Evolutionary conservation across 2,329 filamentous ascomycete genomes (phyloP), one percentile per base, ranked within the genome.

Genomic region (Talaromyces piceae): DNA sequence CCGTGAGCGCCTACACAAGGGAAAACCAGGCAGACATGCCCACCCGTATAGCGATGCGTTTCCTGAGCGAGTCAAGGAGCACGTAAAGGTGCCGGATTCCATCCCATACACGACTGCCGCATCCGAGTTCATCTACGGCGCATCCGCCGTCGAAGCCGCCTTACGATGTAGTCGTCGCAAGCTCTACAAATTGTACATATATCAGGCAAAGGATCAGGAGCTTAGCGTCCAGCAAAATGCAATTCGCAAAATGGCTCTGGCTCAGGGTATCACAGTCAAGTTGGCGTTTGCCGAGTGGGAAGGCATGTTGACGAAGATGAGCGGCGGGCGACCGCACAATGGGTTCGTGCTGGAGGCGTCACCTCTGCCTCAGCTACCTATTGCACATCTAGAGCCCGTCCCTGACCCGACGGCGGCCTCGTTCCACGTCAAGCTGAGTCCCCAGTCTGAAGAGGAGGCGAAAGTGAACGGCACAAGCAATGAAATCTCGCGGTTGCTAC

Each of bases 81-180:
- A 66, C 37, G 63, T 70, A 41, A 66, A 58, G 53, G 63, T 70
- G 1, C 73, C 73, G 0, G 53, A 69, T 3, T 65, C 71, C 5
- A 76, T 87, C 16, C 81, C 82, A 1, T 84, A 91, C 63, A 89
- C 88, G 0, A 94, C 89, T 0, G 86, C 91, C 0, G 88, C 88
- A 4, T 95, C 91, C 0, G 86, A 95, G 55, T 97, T 96, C 60
- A 75, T 98, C 2, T 97, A 95, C 64, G 93, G 93, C 5, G 81
- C 80, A 41, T 87, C 86, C 2, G 83, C 88, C 1, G 88, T 97
- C 20, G 78, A 86, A 56, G 87, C 91, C 18, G 91, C 90, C 0
- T 73, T 98, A 18, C 82, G 78, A 57, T 79, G 81, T 41, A 75
- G 75, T 9, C 77, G 82, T 28, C 83, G 93, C 52, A 83, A 87